phyloP scores from a whole-genome alignment of 208 protist species.

The Phytomonas francai region DNA sequence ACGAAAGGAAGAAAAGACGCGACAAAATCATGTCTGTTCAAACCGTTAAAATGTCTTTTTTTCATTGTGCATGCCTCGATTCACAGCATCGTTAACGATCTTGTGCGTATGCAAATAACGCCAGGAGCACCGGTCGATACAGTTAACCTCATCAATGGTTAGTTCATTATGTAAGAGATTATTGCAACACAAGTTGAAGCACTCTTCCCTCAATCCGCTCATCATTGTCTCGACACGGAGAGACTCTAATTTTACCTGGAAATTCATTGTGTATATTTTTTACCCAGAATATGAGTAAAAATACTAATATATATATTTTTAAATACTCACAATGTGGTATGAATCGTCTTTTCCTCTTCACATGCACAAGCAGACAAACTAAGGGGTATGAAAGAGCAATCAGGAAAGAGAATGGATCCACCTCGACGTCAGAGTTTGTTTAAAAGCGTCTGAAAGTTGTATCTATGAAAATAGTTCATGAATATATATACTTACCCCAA shows the following conservation, averaged over 20 bases:
- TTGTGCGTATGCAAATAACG: constrained; percentile 68
- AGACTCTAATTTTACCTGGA: constrained; percentile 79
- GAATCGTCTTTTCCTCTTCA: background rate
- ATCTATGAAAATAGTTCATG: background rate
- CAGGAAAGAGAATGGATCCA: background rate
- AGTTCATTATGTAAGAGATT: constrained; percentile 57
- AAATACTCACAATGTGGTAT: constrained; percentile 1
- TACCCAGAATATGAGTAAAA: background rate
- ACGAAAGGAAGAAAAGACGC: background rate
- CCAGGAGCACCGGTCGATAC: constrained; percentile 78
- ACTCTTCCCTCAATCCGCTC: constrained; percentile 63
- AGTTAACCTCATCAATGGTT: constrained; percentile 67
- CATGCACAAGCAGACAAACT: constrained; percentile 4
- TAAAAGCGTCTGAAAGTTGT: background rate
- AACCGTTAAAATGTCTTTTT: constrained; percentile 8
- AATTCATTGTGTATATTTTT: constrained; percentile 39
- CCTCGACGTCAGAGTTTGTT: background rate
- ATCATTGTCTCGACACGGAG: constrained; percentile 85
- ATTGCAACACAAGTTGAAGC: constrained; percentile 81
- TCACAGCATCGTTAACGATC: constrained; percentile 47
- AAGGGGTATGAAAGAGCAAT: constrained; percentile 8
- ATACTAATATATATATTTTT: background rate
- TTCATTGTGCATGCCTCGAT: constrained; percentile 27
- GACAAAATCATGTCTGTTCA: background rate
- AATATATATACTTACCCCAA: background rate